phyloP scores from a whole-genome alignment of 805 yeast genomes.

The Grigorovia transvaalensis region DNA sequence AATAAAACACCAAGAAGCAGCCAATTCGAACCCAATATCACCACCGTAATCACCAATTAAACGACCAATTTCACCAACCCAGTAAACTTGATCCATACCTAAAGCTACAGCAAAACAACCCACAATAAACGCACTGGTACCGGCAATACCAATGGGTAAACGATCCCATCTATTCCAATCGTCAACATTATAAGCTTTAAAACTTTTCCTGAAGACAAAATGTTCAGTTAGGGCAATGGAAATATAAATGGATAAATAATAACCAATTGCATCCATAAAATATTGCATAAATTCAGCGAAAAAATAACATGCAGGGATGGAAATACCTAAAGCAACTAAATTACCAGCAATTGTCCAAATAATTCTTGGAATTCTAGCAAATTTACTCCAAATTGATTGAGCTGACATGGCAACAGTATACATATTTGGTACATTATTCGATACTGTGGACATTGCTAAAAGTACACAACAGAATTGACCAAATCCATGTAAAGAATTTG shows the following conservation, averaged over 20 bases:
- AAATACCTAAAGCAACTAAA: constrained; percentile 67
- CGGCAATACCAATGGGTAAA: constrained; percentile 72
- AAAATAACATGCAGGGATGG: constrained; percentile 77
- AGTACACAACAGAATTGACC: constrained; percentile 85
- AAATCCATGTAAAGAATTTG: constrained; percentile 73
- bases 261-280: constrained; percentile 87
- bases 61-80: constrained; percentile 56
- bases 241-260: constrained; percentile 80
- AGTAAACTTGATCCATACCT: constrained; percentile 87
- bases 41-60: constrained; percentile 63
- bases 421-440: constrained; percentile 90
- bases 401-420: constrained; percentile 82
- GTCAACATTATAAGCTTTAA: constrained; percentile 49
- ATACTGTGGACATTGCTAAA: constrained; percentile 74
- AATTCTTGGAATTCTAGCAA: constrained; percentile 69
- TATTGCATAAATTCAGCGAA: constrained; percentile 66
- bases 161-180: constrained; percentile 47
- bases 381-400: constrained; percentile 72
- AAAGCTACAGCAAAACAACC: constrained; percentile 80
- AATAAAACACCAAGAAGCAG: constrained; percentile 53
- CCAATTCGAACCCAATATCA: constrained; percentile 80
- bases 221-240: constrained; percentile 74
- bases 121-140: constrained; percentile 63
- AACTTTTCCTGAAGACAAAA: constrained; percentile 52
- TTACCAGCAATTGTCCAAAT: constrained; percentile 74